Conservation (phyloP, 2,329 filamentous ascomycete genomes). For the Penicillium capsulatum region DNA sequence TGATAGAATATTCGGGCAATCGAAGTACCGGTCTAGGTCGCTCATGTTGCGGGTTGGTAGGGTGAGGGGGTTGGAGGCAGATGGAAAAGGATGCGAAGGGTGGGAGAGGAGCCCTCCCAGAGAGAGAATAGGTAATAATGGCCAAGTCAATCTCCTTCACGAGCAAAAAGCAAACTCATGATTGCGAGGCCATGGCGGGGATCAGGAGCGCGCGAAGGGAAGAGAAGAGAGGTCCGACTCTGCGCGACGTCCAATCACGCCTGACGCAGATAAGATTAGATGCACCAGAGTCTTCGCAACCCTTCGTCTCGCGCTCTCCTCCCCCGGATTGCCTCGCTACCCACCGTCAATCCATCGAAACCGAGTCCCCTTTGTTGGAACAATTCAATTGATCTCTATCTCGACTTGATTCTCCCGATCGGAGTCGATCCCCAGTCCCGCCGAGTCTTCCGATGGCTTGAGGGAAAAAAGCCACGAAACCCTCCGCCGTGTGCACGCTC, state of each 20-base stretch:
- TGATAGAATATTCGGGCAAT: conserved; percentile 6
- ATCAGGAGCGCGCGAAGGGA: conserved; percentile 1
- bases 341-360: neutral
- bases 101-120: conserved; percentile 8
- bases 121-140: conserved; percentile 4
- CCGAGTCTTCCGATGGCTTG: conserved; percentile 19
- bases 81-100: conserved; percentile 5
- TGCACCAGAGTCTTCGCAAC: conserved; percentile 29
- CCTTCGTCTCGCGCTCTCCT: conserved; percentile 9
- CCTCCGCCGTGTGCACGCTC: conserved; percentile 14
- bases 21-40: conserved; percentile 78
- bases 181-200: conserved; percentile 15
- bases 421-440: conserved; percentile 1
- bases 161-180: conserved; percentile 16
- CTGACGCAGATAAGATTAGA: conserved; percentile 39
- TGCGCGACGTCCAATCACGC: conserved; percentile 28
- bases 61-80: conserved; percentile 6
- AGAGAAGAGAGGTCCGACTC: conserved; percentile 8
- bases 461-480: conserved; percentile 10
- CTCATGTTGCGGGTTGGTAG: conserved; percentile 60
- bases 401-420: neutral
- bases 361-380: neutral
- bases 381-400: conserved; percentile 14
- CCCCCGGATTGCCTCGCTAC: conserved; percentile 1
- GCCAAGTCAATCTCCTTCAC: conserved; percentile 14